Evolutionary conservation across 2,329 filamentous ascomycete genomes (phyloP).

Genomic region (Ambrosiella xylebori): DNA sequence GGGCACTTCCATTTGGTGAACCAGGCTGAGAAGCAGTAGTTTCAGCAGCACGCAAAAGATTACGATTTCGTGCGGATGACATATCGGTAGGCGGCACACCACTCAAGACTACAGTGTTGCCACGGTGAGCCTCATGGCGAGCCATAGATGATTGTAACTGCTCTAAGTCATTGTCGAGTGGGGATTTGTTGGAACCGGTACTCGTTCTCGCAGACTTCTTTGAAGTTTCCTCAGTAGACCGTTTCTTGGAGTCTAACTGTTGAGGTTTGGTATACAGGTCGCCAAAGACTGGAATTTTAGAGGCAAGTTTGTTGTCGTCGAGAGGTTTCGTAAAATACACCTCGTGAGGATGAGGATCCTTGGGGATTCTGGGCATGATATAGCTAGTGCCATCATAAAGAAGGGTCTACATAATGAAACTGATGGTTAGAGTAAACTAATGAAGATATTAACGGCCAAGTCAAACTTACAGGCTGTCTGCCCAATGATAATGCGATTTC

Average conservation of each 20-base stretch:
- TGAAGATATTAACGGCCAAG: slow-evolving; percentile 14
- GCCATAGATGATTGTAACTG: slow-evolving; percentile 29
- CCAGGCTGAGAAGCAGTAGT: slow-evolving; percentile 27
- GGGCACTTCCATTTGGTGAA: slow-evolving; percentile 38
- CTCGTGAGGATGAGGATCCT: slow-evolving; percentile 32
- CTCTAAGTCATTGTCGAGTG: slow-evolving; percentile 33
- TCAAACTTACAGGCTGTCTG: slow-evolving; percentile 39
- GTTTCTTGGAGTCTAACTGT: slow-evolving; percentile 5
- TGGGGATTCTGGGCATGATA: slow-evolving; percentile 26
- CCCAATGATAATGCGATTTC: slow-evolving; percentile 41
- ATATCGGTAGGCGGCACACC: slow-evolving; percentile 15
- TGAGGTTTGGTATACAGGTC: slow-evolving; percentile 27
- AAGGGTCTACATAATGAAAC: slow-evolving; percentile 27
- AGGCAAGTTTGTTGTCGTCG: slow-evolving; percentile 28
- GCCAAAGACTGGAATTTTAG: slow-evolving; percentile 33
- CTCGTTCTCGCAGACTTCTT: slow-evolving; percentile 12
- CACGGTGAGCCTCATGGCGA: slow-evolving; percentile 26
- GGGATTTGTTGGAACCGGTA: slow-evolving; percentile 17
- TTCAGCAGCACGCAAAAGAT: slow-evolving; percentile 17
- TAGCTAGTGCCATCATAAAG: slow-evolving; percentile 35
- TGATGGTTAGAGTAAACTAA: slow-evolving; percentile 6
- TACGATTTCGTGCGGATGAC: neutral
- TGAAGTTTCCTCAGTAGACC: neutral
- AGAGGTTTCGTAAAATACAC: slow-evolving; percentile 38
- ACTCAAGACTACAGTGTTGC: slow-evolving; percentile 12